A percentile compares a stretch with the other conserved stretches of the same genome.
phyloP scores from a whole-genome alignment of 495 filamentous ascomycete species.

The Aspergillus kassunensis region DNA sequence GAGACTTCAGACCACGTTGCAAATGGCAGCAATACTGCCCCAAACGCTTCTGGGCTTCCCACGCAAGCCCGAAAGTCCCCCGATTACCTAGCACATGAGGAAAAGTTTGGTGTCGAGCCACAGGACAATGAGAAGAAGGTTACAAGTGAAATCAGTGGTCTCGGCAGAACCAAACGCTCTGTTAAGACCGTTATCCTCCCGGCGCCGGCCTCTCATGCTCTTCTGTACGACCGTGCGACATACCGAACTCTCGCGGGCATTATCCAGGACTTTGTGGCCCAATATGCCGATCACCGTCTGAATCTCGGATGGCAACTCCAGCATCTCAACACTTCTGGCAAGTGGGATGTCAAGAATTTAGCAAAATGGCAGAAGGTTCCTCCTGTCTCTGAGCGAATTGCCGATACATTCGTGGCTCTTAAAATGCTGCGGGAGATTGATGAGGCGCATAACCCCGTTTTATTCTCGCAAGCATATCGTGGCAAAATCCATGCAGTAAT shows the following conservation, averaged over 20 bases:
- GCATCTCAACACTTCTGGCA: conserved; percentile 78
- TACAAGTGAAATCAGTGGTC: conserved; percentile 10
- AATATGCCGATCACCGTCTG: conserved; percentile 71
- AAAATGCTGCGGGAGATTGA: conserved; percentile 88
- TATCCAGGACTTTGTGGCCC: conserved; percentile 73
- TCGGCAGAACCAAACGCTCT: conserved; percentile 32
- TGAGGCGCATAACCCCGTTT: conserved; percentile 70
- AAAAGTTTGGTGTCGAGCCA: conserved; percentile 23
- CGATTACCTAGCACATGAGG: conserved; percentile 22
- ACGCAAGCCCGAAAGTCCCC: conserved; percentile 18
- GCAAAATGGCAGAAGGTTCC: conserved; percentile 79
- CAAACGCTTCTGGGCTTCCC: conserved; percentile 41
- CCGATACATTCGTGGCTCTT: conserved; percentile 72
- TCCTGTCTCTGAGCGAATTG: conserved; percentile 74
- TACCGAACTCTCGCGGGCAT: conserved; percentile 74
- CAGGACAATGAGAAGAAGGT: conserved; percentile 21
- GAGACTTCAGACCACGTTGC: conserved; percentile 21
- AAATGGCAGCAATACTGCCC: conserved; percentile 42
- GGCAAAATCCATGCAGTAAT: conserved; percentile 68
- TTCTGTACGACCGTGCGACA: conserved; percentile 75
- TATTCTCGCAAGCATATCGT: conserved; percentile 67
- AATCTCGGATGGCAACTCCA: conserved; percentile 86
- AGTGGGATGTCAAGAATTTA: conserved; percentile 98
- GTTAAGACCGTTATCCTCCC: conserved; percentile 72
- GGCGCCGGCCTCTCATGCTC: conserved; percentile 73